A percentile compares a stretch with the other conserved stretches of the same genome.
phyloP scores from a whole-genome alignment of 1,284 basidiomycete genomes.

The Rhodotorula sp. region DNA sequence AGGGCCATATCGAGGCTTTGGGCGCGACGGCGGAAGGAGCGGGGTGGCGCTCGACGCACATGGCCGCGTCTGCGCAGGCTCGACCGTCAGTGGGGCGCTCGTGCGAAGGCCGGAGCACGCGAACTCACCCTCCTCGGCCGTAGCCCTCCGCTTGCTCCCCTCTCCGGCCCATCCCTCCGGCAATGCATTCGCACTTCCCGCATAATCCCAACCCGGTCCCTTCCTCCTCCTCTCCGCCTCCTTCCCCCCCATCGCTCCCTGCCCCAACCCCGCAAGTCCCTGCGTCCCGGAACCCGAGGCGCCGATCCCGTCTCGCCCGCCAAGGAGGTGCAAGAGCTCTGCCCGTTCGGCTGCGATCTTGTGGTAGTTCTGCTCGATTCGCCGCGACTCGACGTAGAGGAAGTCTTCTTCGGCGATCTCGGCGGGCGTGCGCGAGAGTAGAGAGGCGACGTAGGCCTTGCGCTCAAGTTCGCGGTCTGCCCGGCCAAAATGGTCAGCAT shows the following conservation, averaged over 20 bases:
- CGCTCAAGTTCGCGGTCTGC: conserved; percentile 82
- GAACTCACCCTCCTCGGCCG: conserved; percentile 36
- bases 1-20: conserved; percentile 70
- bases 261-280: conserved; percentile 23
- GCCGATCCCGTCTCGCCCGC: conserved; percentile 47
- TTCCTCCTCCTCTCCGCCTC: conserved; percentile 26
- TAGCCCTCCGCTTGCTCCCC: conserved; percentile 38
- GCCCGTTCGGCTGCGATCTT: conserved; percentile 86
- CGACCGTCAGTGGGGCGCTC: no score
- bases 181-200: conserved; percentile 33
- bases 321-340: conserved; percentile 76
- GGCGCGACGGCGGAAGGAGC: conserved; percentile 58
- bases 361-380: conserved; percentile 88
- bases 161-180: conserved; percentile 41
- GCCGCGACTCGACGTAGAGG: conserved; percentile 88
- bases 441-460: conserved; percentile 79
- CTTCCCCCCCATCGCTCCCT: conserved; percentile 11
- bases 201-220: conserved; percentile 36
- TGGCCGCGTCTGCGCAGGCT: conserved; percentile 58
- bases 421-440: conserved; percentile 80
- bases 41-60: conserved; percentile 75
- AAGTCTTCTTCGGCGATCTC: conserved; percentile 96
- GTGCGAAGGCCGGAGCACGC: no score
- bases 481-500: neutral
- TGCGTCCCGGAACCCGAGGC: conserved; percentile 21